Base-by-base conservation (phyloP, 352 stramenopile genomes). In the Phytophthora podocarpi region DNA sequence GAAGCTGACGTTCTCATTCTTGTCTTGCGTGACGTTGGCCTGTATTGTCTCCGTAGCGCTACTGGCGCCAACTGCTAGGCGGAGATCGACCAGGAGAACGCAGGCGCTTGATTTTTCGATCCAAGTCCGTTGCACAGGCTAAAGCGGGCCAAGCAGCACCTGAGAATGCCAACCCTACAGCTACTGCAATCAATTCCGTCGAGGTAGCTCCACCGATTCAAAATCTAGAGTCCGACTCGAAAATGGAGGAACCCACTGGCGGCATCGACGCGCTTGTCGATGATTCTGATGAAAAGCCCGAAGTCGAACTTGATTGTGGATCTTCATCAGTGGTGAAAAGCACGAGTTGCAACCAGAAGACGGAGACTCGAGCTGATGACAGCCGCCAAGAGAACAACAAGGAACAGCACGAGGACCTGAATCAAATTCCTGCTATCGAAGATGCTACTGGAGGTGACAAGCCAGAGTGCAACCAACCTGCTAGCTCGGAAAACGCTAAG, bases 21-120 rank as follows among this genome's bases (percentile, higher is more conserved):
- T 47, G 30, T 23, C 31, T 16, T 45, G 12, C 43, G n/a, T 61
- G 50, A 23, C 20, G 21, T 47, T 40, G 32, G 20, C 3, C 35
- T 50, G 11, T 52, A 24, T 41, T 72, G 34, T 41, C 24, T 3
- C 10, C 37, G 13, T 47, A 84, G 75, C 67, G 68, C 12, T 70
- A 82, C 48, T 82, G 73, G 76, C 58, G 60, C 9, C 60, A 71
- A 55, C 59, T 85, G 8, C 37, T 85, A 34, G 59, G 59, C 27
- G 59, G 64, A n/a, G 40, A 61, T 21, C 43, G 16, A 52, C 7
- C 32, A 32, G 30, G 16, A 18, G 49, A 64, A 31, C 32, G 51
- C 20, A 59, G 36, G 18, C 39, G 52, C 15, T 60, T 56, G 54
- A 64, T 60, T 41, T 74, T 64, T 58, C 57, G 66, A 43, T 66